A percentile compares a stretch with the other conserved stretches of the same genome.
Conservation (phyloP, 177 flowering plant species). For the Vitis hybrid region DNA sequence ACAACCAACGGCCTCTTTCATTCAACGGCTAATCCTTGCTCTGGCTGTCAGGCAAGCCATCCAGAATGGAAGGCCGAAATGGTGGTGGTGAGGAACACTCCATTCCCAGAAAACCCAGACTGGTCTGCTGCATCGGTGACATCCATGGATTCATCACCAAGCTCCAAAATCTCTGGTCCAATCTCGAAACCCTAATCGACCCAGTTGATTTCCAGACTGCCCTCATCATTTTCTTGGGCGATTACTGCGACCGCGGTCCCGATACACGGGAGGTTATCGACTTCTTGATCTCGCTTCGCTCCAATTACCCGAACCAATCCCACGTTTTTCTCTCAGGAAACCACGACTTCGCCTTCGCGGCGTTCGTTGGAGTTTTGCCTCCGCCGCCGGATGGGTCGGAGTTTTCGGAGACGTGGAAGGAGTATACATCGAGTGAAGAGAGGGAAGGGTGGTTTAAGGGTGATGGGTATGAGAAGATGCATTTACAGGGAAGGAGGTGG, state of each 20-base stretch:
- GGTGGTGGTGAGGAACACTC: no score
- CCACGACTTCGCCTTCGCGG: constrained; percentile 89
- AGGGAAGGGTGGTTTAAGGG: constrained; percentile 92
- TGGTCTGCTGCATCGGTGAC: constrained; percentile 84
- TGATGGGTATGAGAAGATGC: constrained; percentile 76
- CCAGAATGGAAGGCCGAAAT: not conserved
- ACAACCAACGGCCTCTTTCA: not conserved
- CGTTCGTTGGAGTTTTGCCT: constrained; percentile 66
- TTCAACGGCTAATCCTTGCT: no score
- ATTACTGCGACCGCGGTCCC: constrained; percentile 94
- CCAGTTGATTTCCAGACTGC: constrained; percentile 52
- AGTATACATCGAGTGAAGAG: constrained; percentile 63
- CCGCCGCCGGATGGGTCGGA: constrained; percentile 48
- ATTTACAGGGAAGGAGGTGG: constrained; percentile 93
- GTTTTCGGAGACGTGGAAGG: constrained; percentile 68
- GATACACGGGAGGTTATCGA: constrained; percentile 64
- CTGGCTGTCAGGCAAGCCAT: no score
- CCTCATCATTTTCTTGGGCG: constrained; percentile 83
- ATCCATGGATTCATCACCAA: constrained; percentile 77
- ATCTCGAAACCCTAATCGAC: constrained; percentile 55
- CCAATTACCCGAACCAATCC: constrained; percentile 61
- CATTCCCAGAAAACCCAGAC: constrained; percentile 15
- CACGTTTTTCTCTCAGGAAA: constrained; percentile 90
- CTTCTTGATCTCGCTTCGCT: constrained; percentile 62
- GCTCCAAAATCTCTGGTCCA: constrained; percentile 76